These are phyloP conservation scores for Steccherinum ochraceum DNA, from an alignment of 768 basidiomycete species.

Conservation along the genomic window DNA sequence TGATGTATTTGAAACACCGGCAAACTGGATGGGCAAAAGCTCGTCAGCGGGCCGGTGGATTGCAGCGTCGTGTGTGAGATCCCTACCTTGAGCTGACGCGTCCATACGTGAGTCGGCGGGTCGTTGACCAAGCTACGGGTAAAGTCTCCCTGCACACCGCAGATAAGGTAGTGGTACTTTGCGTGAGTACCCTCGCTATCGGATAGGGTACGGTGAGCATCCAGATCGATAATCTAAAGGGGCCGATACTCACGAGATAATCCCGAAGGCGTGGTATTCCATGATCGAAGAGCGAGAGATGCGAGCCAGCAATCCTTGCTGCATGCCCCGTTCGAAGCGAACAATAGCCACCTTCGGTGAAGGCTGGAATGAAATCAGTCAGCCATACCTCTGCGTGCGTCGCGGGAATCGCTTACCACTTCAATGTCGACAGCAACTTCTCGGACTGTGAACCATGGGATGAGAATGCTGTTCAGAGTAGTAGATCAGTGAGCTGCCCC, in stretches of 20 bases:
- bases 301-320: slow-evolving; percentile 37
- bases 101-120: slow-evolving; percentile 35
- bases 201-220: background rate
- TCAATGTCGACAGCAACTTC: slow-evolving; percentile 35
- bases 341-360: slow-evolving; percentile 37
- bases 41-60: background rate
- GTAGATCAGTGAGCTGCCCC: background rate
- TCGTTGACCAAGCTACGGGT: slow-evolving; percentile 34
- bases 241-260: slow-evolving; percentile 25
- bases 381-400: slow-evolving; percentile 1
- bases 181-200: slow-evolving; percentile 33
- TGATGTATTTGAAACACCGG: slow-evolving; percentile 39
- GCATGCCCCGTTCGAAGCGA: slow-evolving; percentile 38
- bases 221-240: background rate
- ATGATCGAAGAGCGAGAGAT: slow-evolving; percentile 33
- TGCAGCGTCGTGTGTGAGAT: background rate
- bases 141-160: slow-evolving; percentile 42
- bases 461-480: slow-evolving; percentile 22
- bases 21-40: slow-evolving; percentile 27
- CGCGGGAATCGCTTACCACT: slow-evolving; percentile 25
- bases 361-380: slow-evolving; percentile 22
- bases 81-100: slow-evolving; percentile 35
- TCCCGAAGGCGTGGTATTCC: slow-evolving; percentile 43
- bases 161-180: slow-evolving; percentile 37
- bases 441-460: slow-evolving; percentile 35